Base-by-base conservation (phyloP, 1,284 basidiomycete genomes). In the Trametes pubescens region DNA sequence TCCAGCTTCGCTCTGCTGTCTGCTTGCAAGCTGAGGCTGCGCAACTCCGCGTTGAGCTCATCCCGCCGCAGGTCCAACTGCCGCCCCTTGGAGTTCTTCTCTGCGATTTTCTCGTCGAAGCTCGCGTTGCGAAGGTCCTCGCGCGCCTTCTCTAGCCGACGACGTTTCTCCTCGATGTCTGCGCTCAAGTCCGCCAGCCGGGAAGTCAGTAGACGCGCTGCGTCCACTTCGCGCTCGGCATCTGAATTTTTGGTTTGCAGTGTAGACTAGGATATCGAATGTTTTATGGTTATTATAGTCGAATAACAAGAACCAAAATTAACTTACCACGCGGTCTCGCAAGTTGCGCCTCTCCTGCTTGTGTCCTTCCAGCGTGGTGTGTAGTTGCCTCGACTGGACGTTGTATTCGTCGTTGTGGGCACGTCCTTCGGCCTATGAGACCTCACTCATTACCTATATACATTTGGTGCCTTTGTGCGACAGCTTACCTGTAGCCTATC, bases 1-100 rank as follows among this genome's bases (percentile, higher is more conserved):
- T 91, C 87, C 51, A 99, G 77, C 70, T 89, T 91, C 1, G 96
- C 95, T 43, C 96, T 84, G 0, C 88, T 82, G 66, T 96, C 93
- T 0, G 94, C 91, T 74, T 98, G 95, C 43, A 87, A 75, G 72
- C 91, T 95, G 64, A 98, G 78, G 0, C 82, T 78, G 37, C 87
- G 84, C 51, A 97, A 81, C 70, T 99, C 96, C 0, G 77, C 70
- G 62, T 89, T 94, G 60, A 96, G 77, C 26, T 79, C 78, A 35
- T 97, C 95, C 29, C 92, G 83, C 55, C 82, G 82, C 32, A 87
- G 86, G 68, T 98, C 95, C 64, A 94, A 80, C 35, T 75, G 74
- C 35, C 89, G 82, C 24, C 84, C 81, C 61, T 86, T 84, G 7
- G 80, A 75, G 0, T 79, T 79, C 60, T 89, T 87, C 58, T 90